phyloP scores from a whole-genome alignment of 2,329 filamentous ascomycete genomes.

The Exophiala xenobiotica region DNA sequence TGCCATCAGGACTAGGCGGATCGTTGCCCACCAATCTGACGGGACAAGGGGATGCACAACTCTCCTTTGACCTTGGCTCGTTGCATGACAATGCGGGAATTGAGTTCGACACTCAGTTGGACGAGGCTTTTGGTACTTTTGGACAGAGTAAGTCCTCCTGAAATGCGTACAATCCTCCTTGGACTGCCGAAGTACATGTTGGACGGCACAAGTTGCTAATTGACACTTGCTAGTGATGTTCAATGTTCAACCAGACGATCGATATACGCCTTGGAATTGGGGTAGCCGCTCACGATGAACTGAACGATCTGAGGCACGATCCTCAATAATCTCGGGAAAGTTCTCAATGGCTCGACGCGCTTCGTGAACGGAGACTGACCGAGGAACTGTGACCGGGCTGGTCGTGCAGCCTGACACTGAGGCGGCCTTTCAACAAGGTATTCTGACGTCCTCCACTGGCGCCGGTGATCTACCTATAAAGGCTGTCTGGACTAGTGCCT shows the following conservation, averaged over 20 bases:
- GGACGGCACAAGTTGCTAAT: too few relatives aligned
- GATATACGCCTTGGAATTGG: conserved; percentile 14
- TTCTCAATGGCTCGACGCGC: too few relatives aligned
- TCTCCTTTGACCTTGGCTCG: conserved; percentile 1
- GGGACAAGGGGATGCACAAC: not conserved
- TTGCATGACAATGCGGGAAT: conserved; percentile 2
- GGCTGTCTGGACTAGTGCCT: too few relatives aligned
- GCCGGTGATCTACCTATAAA: too few relatives aligned
- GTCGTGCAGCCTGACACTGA: too few relatives aligned
- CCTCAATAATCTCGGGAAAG: too few relatives aligned
- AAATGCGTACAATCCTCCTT: too few relatives aligned
- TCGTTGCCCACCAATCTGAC: not conserved
- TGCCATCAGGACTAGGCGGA: not conserved
- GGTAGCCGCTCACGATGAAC: conserved; percentile 5
- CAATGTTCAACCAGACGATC: conserved; percentile 13
- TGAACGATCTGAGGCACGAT: not conserved
- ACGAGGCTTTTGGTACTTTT: conserved; percentile 15
- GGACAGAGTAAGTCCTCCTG: conserved; percentile 10
- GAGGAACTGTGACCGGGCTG: too few relatives aligned
- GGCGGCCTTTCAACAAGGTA: too few relatives aligned
- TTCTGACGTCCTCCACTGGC: too few relatives aligned
- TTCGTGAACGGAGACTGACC: too few relatives aligned
- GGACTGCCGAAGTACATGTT: too few relatives aligned
- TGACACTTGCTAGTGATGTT: conserved; percentile 9
- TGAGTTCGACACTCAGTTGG: conserved; percentile 11